These are phyloP conservation scores for Venustampulla echinocandica DNA, from an alignment of 495 filamentous ascomycete genomes.

Conservation along the genomic window DNA sequence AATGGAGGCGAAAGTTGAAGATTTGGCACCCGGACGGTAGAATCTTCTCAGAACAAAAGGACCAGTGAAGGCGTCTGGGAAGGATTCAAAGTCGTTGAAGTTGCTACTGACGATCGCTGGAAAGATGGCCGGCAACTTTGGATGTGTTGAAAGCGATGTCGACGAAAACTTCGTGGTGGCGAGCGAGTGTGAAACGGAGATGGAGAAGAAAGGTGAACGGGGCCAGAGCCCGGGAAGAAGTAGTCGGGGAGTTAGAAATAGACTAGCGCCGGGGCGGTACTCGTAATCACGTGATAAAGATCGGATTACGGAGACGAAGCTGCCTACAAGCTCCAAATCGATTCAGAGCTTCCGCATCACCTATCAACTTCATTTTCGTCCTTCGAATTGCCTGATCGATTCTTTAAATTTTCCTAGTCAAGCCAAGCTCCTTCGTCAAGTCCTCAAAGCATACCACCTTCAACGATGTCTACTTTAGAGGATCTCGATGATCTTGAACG, in stretches of 20 bases:
- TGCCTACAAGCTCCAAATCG: slow-evolving; percentile 16
- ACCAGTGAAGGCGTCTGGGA: slow-evolving; percentile 27
- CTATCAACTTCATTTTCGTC: neutral
- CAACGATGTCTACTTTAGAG: slow-evolving; percentile 72
- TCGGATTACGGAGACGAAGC: slow-evolving; percentile 1
- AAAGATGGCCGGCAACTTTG: slow-evolving; percentile 22
- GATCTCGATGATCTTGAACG: slow-evolving; percentile 64
- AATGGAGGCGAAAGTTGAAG: slow-evolving; percentile 4
- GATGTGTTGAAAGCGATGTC: slow-evolving; percentile 17
- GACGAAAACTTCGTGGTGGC: slow-evolving; percentile 18
- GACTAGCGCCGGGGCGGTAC: neutral
- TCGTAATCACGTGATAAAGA: slow-evolving; percentile 1
- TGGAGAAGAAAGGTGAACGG: neutral
- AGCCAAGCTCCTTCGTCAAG: too few relatives aligned
- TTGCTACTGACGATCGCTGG: slow-evolving; percentile 23
- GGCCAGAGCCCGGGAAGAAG: neutral
- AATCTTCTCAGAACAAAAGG: slow-evolving; percentile 18
- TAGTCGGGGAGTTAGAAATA: neutral
- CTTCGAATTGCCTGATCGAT: neutral
- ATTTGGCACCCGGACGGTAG: slow-evolving; percentile 16
- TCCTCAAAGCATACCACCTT: too few relatives aligned
- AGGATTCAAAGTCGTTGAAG: slow-evolving; percentile 22
- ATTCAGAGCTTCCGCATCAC: slow-evolving; percentile 10
- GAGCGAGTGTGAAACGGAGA: slow-evolving; percentile 20
- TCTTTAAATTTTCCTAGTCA: too few relatives aligned